Evolutionary conservation across 371 early-diverging fungal genomes (phyloP).

Genomic region (Ordospora colligata): DNA sequence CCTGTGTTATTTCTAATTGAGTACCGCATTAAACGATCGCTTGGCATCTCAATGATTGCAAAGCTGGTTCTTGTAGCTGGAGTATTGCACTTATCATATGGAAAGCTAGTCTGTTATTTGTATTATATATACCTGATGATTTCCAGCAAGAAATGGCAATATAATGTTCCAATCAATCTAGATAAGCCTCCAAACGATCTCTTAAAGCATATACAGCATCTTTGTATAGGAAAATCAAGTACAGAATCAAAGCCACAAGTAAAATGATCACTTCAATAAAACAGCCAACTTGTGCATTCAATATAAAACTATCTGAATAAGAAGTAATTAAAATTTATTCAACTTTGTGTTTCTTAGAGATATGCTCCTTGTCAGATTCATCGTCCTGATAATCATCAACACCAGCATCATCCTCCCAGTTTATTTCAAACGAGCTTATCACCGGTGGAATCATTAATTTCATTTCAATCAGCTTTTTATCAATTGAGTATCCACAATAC

Average conservation of each 20-base stretch:
- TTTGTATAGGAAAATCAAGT: neutral
- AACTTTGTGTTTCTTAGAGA: neutral
- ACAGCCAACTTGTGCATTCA: neutral
- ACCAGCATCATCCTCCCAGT: constrained; percentile 33
- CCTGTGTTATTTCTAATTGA: neutral
- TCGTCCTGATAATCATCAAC: neutral
- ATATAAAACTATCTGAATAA: neutral
- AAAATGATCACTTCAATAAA: too few relatives aligned
- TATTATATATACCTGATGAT: neutral
- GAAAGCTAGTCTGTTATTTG: neutral
- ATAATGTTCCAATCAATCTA: neutral
- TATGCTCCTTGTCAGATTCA: neutral
- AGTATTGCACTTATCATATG: neutral
- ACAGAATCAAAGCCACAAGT: too few relatives aligned
- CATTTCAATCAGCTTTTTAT: constrained; percentile 46
- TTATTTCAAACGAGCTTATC: constrained; percentile 48
- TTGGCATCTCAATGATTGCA: neutral
- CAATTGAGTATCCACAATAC: constrained; percentile 38
- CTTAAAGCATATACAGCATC: neutral
- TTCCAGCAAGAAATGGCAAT: neutral
- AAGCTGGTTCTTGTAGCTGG: neutral
- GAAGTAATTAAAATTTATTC: neutral
- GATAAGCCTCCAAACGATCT: neutral
- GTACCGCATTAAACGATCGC: neutral
- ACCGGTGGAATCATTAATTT: constrained; percentile 49